A percentile compares a stretch with the other conserved stretches of the same genome.
Evolutionary conservation across 2,329 filamentous ascomycete species (phyloP).

Genomic region (Epichloe uncinata): DNA sequence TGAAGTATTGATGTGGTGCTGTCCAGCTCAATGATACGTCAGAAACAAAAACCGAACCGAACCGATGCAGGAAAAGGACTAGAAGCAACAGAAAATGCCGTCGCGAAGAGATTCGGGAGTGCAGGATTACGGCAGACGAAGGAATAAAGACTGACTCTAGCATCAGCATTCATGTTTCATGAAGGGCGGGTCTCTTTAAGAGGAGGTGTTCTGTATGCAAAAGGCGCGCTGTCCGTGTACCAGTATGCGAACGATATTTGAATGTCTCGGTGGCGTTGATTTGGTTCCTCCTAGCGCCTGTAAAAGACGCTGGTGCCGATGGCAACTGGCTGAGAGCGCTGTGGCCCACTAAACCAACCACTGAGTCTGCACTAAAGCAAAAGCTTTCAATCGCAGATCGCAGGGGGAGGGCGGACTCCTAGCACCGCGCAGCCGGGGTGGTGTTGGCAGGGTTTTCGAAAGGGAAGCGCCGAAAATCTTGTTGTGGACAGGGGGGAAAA

Average conservation of each 20-base stretch:
- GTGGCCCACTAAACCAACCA: background rate
- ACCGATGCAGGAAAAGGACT: background rate
- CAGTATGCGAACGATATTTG: background rate
- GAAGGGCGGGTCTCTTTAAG: background rate
- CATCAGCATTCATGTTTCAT: slow-evolving; percentile 12
- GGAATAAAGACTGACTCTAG: slow-evolving; percentile 15
- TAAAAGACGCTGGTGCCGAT: background rate
- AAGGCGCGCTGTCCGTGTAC: background rate
- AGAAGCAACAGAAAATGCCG: background rate
- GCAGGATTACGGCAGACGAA: background rate
- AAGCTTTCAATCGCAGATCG: background rate
- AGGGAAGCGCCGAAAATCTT: background rate
- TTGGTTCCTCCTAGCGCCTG: background rate
- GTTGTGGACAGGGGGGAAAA: background rate
- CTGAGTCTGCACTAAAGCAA: background rate
- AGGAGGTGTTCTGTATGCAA: slow-evolving; percentile 2
- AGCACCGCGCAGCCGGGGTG: background rate
- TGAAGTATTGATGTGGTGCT: slow-evolving; percentile 10
- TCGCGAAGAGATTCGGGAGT: background rate
- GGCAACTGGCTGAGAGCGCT: background rate
- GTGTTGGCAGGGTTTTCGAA: background rate
- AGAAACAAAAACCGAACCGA: background rate
- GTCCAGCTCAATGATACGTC: background rate
- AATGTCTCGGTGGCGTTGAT: background rate
- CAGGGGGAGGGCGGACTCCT: background rate